Base-by-base conservation (phyloP, 164 flowering plant genomes). In the Macadamia integrifolia region DNA sequence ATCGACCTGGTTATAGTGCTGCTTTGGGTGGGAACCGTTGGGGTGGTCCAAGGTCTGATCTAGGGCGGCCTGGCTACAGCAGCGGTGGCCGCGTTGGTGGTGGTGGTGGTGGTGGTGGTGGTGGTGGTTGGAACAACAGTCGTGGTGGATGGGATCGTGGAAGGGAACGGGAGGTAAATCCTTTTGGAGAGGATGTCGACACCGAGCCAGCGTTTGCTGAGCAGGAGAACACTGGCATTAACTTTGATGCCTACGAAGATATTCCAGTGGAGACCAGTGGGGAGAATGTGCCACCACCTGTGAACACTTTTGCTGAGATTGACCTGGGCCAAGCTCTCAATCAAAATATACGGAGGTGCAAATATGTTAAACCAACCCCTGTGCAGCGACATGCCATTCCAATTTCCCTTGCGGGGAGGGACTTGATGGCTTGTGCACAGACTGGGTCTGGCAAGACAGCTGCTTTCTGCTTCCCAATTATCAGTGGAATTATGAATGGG, bases 391-490 rank as follows among this genome's bases (percentile, higher is more conserved):
- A 89, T 76, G 88, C 95, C 23, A 89, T 89, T 15, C 92, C 95
- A 4, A 89, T 89, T 17, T 80, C 88, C 9, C 78, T 87, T 61
- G 83, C 71, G 0, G 90, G 92, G 3, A 72, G 92, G 64, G 95
- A 89, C 68, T 71, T 89, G 77, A 89, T 89, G 95, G 95, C 92
- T 12, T 89, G 92, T 74, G 95, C 92, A 0, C 92, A 89, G 78
- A 89, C 92, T 35, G 97, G 93, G 48, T 90, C 93, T 1, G 93
- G 92, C 14, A 88, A 90, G 84, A 90, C 97, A 0, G 97, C 97
- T 68, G 93, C 96, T 15, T 90, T 90, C 70, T 86, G 90, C 77
- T 85, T 88, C 62, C 94, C 94, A 0, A 87, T 89, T 58, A 87
- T 89, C 52, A 78, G 86, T 72, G 95, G 95, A 52, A 89, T 89